These are phyloP conservation scores for Xylaria bambusicola DNA, from an alignment of 495 filamentous ascomycete genomes.

Conservation along the genomic window DNA sequence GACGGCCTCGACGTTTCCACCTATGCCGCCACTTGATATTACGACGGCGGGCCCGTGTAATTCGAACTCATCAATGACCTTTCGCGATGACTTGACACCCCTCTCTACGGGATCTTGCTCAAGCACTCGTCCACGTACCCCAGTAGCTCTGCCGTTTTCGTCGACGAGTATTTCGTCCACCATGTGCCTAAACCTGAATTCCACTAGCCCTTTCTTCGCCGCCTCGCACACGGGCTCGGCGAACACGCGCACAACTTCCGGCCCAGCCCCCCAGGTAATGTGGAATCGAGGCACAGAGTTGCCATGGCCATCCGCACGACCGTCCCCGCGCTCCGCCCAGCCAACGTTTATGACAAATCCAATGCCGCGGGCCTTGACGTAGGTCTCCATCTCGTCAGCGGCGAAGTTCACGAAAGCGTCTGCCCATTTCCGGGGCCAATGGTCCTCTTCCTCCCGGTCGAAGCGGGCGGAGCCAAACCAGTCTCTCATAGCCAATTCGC, in stretches of 20 bases:
- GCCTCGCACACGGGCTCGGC: slow-evolving; percentile 48
- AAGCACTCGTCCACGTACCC: slow-evolving; percentile 49
- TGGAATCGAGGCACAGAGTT: slow-evolving; percentile 57
- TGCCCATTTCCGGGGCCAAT: slow-evolving; percentile 54
- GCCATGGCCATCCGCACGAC: slow-evolving; percentile 50
- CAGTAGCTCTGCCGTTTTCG: slow-evolving; percentile 47
- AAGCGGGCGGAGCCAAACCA: slow-evolving; percentile 53
- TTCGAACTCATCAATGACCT: slow-evolving; percentile 45
- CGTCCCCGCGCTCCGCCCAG: slow-evolving; percentile 56
- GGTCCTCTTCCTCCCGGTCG: slow-evolving; percentile 48
- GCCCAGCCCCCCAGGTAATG: slow-evolving; percentile 53
- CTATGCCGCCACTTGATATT: slow-evolving; percentile 51
- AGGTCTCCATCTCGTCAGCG: slow-evolving; percentile 49
- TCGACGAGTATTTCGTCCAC: slow-evolving; percentile 53
- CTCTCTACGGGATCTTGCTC: slow-evolving; percentile 42
- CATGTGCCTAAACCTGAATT: slow-evolving; percentile 50
- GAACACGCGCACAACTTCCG: slow-evolving; percentile 54
- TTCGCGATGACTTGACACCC: slow-evolving; percentile 47
- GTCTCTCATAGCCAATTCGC: slow-evolving; percentile 50
- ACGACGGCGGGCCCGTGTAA: slow-evolving; percentile 46
- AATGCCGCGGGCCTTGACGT: slow-evolving; percentile 47
- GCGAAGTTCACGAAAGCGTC: slow-evolving; percentile 57
- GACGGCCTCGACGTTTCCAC: slow-evolving; percentile 53
- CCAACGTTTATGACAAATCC: slow-evolving; percentile 48
- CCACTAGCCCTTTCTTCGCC: slow-evolving; percentile 46